Conservation (phyloP, 208 protist species). For the Crithidia fasciculata region DNA sequence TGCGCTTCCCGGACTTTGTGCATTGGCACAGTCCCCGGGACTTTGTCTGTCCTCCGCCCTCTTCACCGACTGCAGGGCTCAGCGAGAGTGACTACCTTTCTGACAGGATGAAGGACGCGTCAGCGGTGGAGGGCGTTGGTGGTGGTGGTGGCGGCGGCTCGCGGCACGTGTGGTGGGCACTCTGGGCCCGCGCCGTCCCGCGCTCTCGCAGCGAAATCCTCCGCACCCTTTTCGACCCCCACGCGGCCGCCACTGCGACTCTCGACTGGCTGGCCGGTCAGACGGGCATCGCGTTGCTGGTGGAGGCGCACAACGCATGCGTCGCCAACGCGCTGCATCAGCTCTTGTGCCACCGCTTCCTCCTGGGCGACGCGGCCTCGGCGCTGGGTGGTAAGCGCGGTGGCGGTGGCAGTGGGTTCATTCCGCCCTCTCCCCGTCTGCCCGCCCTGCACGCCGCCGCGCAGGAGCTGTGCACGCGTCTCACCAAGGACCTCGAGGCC, state of each 20-base stretch:
- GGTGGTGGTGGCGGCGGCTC: slow-evolving; percentile 6
- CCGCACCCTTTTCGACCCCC: slow-evolving; percentile 41
- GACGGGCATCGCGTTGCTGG: slow-evolving; percentile 34
- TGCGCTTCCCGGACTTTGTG: slow-evolving; percentile 89
- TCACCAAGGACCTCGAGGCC: slow-evolving; percentile 50
- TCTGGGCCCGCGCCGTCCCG: slow-evolving; percentile 68
- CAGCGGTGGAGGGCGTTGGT: not conserved
- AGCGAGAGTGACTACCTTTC: slow-evolving; percentile 72
- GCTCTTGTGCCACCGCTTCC: slow-evolving; percentile 63
- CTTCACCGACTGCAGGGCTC: not conserved
- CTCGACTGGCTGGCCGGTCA: slow-evolving; percentile 66
- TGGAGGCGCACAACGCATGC: slow-evolving; percentile 63
- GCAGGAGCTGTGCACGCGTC: slow-evolving; percentile 28
- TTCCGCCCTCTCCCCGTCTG: slow-evolving; percentile 20
- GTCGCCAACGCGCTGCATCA: slow-evolving; percentile 67
- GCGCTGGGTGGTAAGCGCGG: not conserved
- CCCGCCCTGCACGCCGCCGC: slow-evolving; percentile 44
- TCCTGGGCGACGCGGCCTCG: slow-evolving; percentile 30
- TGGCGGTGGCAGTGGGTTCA: not conserved
- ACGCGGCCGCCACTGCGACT: slow-evolving; percentile 49
- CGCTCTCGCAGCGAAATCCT: slow-evolving; percentile 60
- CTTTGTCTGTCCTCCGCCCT: slow-evolving; percentile 39
- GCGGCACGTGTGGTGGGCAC: slow-evolving; percentile 68
- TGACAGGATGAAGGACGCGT: slow-evolving; percentile 61
- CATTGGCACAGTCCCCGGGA: slow-evolving; percentile 89